Conservation (phyloP, 192 early-diverging fungal species). For the Backusella australiensis region DNA sequence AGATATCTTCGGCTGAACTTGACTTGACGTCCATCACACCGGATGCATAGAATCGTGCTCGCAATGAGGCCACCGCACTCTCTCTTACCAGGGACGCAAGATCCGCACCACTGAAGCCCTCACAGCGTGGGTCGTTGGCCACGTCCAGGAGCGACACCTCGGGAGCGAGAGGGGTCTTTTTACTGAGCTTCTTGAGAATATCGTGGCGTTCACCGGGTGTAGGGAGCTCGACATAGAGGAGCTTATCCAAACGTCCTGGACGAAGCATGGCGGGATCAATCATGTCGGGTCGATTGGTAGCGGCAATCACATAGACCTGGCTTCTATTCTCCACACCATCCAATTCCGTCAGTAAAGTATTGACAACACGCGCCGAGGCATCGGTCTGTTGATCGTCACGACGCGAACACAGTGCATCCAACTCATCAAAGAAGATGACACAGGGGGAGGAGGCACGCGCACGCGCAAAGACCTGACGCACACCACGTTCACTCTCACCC, state of each 20-base stretch:
- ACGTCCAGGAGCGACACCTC: constrained; percentile 57
- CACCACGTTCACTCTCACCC: constrained; percentile 95
- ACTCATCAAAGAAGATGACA: constrained; percentile 97
- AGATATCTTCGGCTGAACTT: constrained; percentile 41
- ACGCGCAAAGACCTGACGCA: constrained; percentile 93
- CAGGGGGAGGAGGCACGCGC: constrained; percentile 93
- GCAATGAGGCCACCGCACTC: constrained; percentile 80
- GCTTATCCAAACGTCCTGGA: constrained; percentile 92
- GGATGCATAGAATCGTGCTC: constrained; percentile 53
- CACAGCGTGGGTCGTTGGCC: constrained; percentile 63
- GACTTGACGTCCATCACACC: constrained; percentile 22
- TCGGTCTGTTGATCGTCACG: constrained; percentile 90
- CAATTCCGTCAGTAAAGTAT: constrained; percentile 94
- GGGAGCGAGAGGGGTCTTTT: constrained; percentile 70
- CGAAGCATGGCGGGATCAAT: constrained; percentile 99
- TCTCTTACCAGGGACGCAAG: constrained; percentile 74
- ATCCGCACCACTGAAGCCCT: constrained; percentile 76
- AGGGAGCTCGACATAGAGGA: constrained; percentile 97
- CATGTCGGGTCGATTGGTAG: constrained; percentile 88
- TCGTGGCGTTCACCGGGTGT: constrained; percentile 74
- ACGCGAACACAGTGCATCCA: constrained; percentile 91
- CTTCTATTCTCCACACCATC: constrained; percentile 91
- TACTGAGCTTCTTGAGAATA: constrained; percentile 79
- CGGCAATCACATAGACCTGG: constrained; percentile 94
- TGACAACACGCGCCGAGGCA: constrained; percentile 91